Base-by-base conservation (phyloP, 257 asterid genomes). In the Solanum chiquidenum region DNA sequence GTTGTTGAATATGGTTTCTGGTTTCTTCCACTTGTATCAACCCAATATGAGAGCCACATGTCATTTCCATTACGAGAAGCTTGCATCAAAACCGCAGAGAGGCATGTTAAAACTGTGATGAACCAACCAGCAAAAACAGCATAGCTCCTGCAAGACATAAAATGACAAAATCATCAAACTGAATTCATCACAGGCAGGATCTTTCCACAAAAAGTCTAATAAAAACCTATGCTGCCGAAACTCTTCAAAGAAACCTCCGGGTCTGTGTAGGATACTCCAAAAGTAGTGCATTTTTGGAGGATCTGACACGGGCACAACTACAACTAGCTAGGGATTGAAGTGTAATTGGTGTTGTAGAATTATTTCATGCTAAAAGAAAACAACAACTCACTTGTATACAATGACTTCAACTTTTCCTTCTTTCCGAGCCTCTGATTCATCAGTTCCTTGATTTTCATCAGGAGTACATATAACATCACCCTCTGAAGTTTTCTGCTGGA, bases 11-110 rank as follows among this genome's bases (percentile, higher is more conserved):
- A 89, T 89, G 91, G 88, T 92, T 91, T 90, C 82, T 90, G 93
- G 87, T 80, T 80, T 90, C 87, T 89, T 90, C 93, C 93, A 4
- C 92, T 90, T 66, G 98, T 89, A 93, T 97, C 99, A 85, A 97
- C 99, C 99, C 99, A 97, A 90, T 89, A 95, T 7, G 98, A 95
- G 83, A 97, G 90, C 99, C 99, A 97, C 87, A 95, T 88, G 91
- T 97, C 99, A 90, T 97, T 97, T 27, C 98, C 99, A 88, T 97
- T 97, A 83, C 99, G 98, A 87, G 99, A 94, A 75, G 96, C 98
- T 95, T 97, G 99, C 99, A 97, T 97, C 90, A 97, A 87, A 77
- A 95, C 88, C 55, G 98, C 99, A 16, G 99, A 95, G 64, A 95
- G 87, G 91, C 94, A 94, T 83, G 93, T 93, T 86, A 94, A 33